These are phyloP conservation scores for Trichoderma sp. DNA, from an alignment of 2,329 filamentous ascomycete genomes.

Conservation along the genomic window DNA sequence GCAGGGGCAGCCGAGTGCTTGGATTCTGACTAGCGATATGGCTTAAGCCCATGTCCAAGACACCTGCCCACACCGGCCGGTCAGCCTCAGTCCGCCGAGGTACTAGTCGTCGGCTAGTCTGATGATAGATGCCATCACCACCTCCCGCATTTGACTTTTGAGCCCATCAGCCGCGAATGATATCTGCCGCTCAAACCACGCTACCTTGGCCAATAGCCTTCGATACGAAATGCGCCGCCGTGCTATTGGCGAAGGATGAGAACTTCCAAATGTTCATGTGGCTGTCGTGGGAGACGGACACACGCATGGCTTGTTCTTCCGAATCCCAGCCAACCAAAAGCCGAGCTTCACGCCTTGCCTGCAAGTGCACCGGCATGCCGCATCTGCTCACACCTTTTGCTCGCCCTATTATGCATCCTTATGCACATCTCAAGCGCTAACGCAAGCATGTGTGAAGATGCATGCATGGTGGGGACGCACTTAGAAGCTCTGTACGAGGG, in stretches of 20 bases:
- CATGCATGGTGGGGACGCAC: constrained; percentile 17
- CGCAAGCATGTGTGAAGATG: constrained; percentile 20
- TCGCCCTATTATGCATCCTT: constrained; percentile 21
- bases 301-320: constrained; percentile 6
- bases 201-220: neutral
- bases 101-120: neutral
- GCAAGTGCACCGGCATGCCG: constrained; percentile 2
- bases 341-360: neutral
- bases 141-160: constrained; percentile 10
- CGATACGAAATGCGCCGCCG: neutral
- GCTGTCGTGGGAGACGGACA: neutral
- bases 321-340: constrained; percentile 3
- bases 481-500: constrained; percentile 20
- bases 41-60: neutral
- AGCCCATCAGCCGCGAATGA: constrained; percentile 5
- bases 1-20: constrained; percentile 2
- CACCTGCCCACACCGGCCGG: constrained; percentile 16
- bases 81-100: constrained; percentile 19
- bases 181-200: neutral
- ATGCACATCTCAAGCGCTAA: constrained; percentile 22
- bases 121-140: constrained; percentile 5
- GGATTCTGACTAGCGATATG: neutral
- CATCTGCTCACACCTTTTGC: constrained; percentile 16
- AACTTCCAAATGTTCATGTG: neutral
- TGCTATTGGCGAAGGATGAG: neutral